A percentile compares a stretch with the other conserved stretches of the same genome.
These are phyloP conservation scores for Xylaria palmicola DNA, from an alignment of 495 filamentous ascomycete species.

Conservation along the genomic window DNA sequence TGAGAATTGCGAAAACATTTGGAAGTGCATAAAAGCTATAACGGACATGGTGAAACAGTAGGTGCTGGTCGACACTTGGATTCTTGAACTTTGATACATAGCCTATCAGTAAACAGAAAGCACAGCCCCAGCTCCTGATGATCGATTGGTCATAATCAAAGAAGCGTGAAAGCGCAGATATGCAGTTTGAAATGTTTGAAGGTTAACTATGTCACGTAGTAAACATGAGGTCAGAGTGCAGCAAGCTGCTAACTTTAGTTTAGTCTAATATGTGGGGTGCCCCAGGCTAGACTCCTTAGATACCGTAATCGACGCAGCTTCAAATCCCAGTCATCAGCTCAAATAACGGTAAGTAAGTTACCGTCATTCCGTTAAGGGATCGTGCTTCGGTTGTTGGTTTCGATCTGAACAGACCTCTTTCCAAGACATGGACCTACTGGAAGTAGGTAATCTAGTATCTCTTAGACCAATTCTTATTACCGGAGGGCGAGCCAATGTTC, in stretches of 20 bases:
- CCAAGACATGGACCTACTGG: too few relatives aligned
- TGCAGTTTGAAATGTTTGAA: neutral
- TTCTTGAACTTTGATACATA: too few relatives aligned
- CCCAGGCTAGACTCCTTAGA: neutral
- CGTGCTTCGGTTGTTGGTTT: too few relatives aligned
- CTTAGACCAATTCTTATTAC: neutral
- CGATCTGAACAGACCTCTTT: too few relatives aligned
- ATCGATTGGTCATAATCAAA: too few relatives aligned
- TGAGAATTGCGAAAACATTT: too few relatives aligned
- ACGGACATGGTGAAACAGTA: too few relatives aligned
- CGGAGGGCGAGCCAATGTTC: neutral
- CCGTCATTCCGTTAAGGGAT: neutral
- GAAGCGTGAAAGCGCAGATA: neutral
- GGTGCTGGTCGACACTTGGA: too few relatives aligned
- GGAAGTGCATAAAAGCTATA: too few relatives aligned
- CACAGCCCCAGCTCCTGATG: too few relatives aligned
- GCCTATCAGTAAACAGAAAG: too few relatives aligned
- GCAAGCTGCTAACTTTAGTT: neutral
- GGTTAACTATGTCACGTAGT: neutral
- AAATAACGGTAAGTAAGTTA: neutral
- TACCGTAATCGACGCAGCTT: neutral
- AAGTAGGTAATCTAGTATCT: too few relatives aligned
- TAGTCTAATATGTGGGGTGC: constrained; percentile 6
- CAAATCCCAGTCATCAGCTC: neutral
- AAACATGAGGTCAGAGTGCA: neutral